phyloP scores from a whole-genome alignment of 306 rosid genomes.

The Dicorynia guianensis region DNA sequence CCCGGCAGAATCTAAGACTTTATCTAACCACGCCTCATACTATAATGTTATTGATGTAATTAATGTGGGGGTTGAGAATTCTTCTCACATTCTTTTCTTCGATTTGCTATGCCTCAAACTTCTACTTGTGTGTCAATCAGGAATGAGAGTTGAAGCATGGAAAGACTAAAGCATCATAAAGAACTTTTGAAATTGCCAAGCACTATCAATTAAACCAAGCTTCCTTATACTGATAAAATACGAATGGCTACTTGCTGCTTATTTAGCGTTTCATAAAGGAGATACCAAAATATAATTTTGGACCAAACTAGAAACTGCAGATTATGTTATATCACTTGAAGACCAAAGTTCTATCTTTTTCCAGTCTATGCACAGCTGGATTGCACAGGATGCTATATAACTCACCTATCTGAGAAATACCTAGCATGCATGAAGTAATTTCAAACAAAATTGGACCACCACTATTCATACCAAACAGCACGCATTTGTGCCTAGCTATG shows the following conservation, averaged over 20 bases:
- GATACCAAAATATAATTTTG: background rate
- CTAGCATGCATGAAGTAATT: background rate
- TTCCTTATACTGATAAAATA: slow-evolving; percentile 12
- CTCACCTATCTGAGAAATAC: background rate
- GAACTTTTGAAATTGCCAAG: background rate
- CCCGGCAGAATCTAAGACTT: slow-evolving; percentile 31
- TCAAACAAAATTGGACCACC: slow-evolving; percentile 23
- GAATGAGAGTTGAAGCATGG: slow-evolving; percentile 32
- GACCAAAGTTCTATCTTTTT: background rate
- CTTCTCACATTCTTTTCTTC: background rate
- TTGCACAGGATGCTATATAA: background rate
- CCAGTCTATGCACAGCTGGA: slow-evolving; percentile 11
- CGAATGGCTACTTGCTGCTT: background rate
- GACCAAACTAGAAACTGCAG: background rate
- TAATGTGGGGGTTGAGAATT: slow-evolving; percentile 17
- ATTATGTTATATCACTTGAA: background rate
- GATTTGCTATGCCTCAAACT: slow-evolving; percentile 15
- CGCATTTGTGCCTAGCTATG: background rate
- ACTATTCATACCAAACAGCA: background rate
- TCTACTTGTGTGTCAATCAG: slow-evolving; percentile 16
- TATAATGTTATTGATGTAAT: slow-evolving; percentile 1
- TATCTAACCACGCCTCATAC: background rate
- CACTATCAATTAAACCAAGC: slow-evolving; percentile 23
- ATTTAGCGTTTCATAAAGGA: background rate
- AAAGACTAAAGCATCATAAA: slow-evolving; percentile 14